Base-by-base conservation (phyloP, 805 yeast species). In the Candida nitratophila region DNA sequence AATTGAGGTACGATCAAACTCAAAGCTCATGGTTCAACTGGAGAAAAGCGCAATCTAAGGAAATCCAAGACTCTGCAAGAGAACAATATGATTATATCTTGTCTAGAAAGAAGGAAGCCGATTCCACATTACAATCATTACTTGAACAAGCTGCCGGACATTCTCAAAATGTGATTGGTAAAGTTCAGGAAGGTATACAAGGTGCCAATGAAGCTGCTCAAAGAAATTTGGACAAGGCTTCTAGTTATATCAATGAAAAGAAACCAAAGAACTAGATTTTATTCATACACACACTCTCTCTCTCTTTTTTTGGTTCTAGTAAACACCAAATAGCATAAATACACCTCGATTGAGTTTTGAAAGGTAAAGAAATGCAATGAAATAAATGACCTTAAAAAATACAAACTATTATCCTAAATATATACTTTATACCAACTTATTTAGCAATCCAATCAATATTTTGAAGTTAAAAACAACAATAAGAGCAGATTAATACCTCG, bases 31-130 rank as follows among this genome's bases (percentile, higher is more conserved):
- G 63, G 61, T 39, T 56, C 9, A 49, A 45, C 27, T 61, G 65
- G 65, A 56, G 57, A 46, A 47, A 48, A 16, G 61, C 61, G 7
- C 51, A 57, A 41, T 55, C 64, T 2, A 44, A 53, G 30, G 61
- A 57, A 32, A 51, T 44, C 16, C 64, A 60, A 50, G 56, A 54
- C 2, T 49, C 49, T 11, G 64, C 66, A 4, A 52, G 45, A 39
- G 44, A 38, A 37, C 50, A 51, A 22, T 60, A 50, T 41, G 57
- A 60, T 4, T 49, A 49, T 4, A 30, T 55, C 3, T 42, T 49
- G 26, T 30, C 47, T 2, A 59, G 50, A 44, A 48, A 50, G 37
- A 48, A 49, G 14, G 55, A 56, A 27, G 62, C 64, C 8, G 48
- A 53, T 26, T 24, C 40, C 19, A 51, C 50, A 36, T 46, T 60